Evolutionary conservation across 1,284 basidiomycete species (phyloP), one percentile per base, ranked within the genome.

Genomic region (Erythrobasidium hasegawianum): DNA sequence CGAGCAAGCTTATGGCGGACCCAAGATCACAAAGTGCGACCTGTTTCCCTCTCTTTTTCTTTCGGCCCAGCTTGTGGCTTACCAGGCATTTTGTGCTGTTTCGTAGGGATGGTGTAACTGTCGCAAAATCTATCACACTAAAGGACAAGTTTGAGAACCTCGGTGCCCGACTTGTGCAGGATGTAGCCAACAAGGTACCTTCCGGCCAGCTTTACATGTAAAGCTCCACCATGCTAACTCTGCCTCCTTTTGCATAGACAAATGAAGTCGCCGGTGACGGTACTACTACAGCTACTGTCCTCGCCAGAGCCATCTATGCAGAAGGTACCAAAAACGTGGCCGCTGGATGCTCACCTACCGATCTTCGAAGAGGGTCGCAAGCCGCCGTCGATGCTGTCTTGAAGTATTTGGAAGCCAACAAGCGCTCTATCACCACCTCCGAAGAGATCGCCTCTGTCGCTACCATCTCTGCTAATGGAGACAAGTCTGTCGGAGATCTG

Each of bases 241-340:
- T 53, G n/a, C 45, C 39, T 59, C 53, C 13, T 64, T 22, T n/a
- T 11, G 16, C 24, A 20, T 78, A 96, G 82, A 96, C 94, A 45
- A 97, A 97, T 82, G 95, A 97, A 80, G 83, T 89, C 73, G 95
- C 95, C 52, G 95, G 95, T 81, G 95, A 98, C 78, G 95, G 95
- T 71, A 98, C 94, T 13, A 98, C 95, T 13, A 97, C 95, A 24
- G 94, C 95, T 24, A 97, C 95, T 41, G 95, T 97, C 60, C 87
- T 97, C 68, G 91, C 95, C 8, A 88, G 90, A 66, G 93, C 94
- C 70, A 97, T 98, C 81, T 98, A 97, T 81, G 84, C 92, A 0
- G 95, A 98, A 80, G 95, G 95, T 80, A 94, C 97, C 74, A 97
- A 97, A 84, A 98, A 97, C 77, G 95, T 98, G 67, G 94, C 95